Base-by-base conservation (phyloP, 345 rosid species). In the Tarenaya hassleriana region DNA sequence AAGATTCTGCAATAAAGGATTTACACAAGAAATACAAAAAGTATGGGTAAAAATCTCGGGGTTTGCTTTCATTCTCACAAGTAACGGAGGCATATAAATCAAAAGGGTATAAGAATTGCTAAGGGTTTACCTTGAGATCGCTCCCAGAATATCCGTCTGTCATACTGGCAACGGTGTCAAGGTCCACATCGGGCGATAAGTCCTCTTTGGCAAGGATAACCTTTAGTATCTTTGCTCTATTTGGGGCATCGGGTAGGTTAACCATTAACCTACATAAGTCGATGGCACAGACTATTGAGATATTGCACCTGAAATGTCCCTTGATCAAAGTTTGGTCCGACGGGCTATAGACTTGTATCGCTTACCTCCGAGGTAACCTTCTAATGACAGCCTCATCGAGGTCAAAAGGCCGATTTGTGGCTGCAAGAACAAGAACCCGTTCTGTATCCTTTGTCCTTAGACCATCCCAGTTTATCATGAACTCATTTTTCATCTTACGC, bases 341-440 rank as follows among this genome's bases (percentile, higher is more conserved):
- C 38, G 29, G 47, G 45, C 15, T 33, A 42, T 17, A 21, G 34
- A 39, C 45, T 37, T 52, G 32, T 40, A 29, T n/a, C n/a, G n/a
- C 2, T 16, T 69, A 82, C 91, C 95, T 80, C 13, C 88, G 75
- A 3, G 95, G 92, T 21, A 91, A 64, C 72, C 96, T 77, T 65
- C 96, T 82, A 56, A 87, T 87, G 63, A 87, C 98, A 48, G 96
- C 98, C 75, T 91, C 98, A 63, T 91, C 98, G 60, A 91, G 89
- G 73, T 91, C 98, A 71, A 77, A 91, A 43, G 96, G 95, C 62
- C 98, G 72, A 67, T 87, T 91, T 45, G 96, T 91, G 62, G 98
- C 96, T 49, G 90, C 98, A 67, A 87, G 95, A 21, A 91, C 96
- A 58, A 91, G 79, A 59, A 91, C 87, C 11, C 95, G 66, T 61